Evolutionary conservation across 495 filamentous ascomycete genomes (phyloP).

Genomic region (Astrothelium macrocarpum): DNA sequence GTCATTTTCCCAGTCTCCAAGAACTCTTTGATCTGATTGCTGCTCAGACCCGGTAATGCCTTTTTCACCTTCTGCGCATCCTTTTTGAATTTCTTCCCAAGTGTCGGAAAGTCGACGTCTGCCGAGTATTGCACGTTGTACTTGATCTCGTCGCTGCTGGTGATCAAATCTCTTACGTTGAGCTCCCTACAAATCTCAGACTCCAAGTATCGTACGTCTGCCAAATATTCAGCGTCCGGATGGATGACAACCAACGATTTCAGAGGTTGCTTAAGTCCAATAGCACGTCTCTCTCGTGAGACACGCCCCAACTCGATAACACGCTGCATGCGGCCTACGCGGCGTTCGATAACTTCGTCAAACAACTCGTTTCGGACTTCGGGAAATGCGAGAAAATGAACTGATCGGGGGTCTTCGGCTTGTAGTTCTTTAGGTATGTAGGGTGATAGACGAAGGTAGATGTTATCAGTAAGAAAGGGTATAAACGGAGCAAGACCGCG

Average conservation of each 20-base stretch:
- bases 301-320: constrained; percentile 85
- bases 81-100: constrained; percentile 96
- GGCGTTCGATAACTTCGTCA: constrained; percentile 73
- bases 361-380: constrained; percentile 81
- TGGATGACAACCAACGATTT: constrained; percentile 88
- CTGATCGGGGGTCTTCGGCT: constrained; percentile 63
- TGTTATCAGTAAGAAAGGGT: constrained; percentile 89
- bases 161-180: constrained; percentile 75
- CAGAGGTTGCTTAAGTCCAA: constrained; percentile 82
- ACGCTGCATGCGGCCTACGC: constrained; percentile 84
- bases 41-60: constrained; percentile 69
- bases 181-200: constrained; percentile 82
- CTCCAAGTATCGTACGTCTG: constrained; percentile 76
- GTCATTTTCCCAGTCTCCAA: constrained; percentile 57
- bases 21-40: constrained; percentile 67
- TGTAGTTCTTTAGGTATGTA: constrained; percentile 59
- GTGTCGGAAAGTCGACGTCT: constrained; percentile 79
- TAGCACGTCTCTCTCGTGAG: constrained; percentile 71
- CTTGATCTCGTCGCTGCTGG: constrained; percentile 77
- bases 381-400: constrained; percentile 89
- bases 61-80: constrained; percentile 84
- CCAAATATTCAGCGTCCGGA: constrained; percentile 68
- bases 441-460: constrained; percentile 78
- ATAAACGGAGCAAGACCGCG: constrained; percentile 88
- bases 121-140: constrained; percentile 89